Base-by-base conservation (phyloP, 768 basidiomycete genomes). In the Pisolithus orientalis region DNA sequence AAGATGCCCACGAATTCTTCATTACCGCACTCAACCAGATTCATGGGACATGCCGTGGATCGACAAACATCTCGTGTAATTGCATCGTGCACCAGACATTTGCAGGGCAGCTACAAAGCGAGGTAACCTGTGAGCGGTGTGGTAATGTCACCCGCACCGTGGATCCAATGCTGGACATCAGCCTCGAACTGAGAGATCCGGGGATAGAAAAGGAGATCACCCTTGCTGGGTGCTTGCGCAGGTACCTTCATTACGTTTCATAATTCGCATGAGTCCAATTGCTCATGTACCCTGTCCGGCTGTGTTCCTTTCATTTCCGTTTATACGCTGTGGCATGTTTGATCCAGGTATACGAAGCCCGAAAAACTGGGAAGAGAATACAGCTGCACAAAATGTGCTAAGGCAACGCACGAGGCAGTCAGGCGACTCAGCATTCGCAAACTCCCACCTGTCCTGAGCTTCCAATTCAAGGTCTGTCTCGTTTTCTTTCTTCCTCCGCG, bases 41-140 rank as follows among this genome's bases (percentile, higher is more conserved):
- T 10, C 94, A 98, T 65, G 73, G 75, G 17, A 87, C 82, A 37
- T 86, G 85, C 10, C 76, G 85, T 38, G 83, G 87, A 1, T 82
- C 82, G 50, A 89, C 85, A 10, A 83, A 86, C 59, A 74, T 86
- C 25, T 81, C 83, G 21, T 95, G 94, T 66, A 90, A 87, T 56
- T 98, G 95, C 62, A 83, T 95, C 61, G 82, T 95, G 29, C 94
- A 98, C 64, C 83, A 83, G 16, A 90, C 90, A 1, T 98, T 97
- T 61, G 83, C 84, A 0, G 95, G 94, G 0, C 78, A 83, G 49
- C 71, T 96, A 3, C 87, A 94, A 58, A 94, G 91, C 57, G 90
- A 95, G 44, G 88, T 97, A 45, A 84, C 79, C 37, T 98, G 95
- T 62, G 89, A 88, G 51, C 76, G 86, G 7, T 98, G 95, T 64